Conservation (phyloP, 441 rosid genomes). For the Arabidopsis hybrid region DNA sequence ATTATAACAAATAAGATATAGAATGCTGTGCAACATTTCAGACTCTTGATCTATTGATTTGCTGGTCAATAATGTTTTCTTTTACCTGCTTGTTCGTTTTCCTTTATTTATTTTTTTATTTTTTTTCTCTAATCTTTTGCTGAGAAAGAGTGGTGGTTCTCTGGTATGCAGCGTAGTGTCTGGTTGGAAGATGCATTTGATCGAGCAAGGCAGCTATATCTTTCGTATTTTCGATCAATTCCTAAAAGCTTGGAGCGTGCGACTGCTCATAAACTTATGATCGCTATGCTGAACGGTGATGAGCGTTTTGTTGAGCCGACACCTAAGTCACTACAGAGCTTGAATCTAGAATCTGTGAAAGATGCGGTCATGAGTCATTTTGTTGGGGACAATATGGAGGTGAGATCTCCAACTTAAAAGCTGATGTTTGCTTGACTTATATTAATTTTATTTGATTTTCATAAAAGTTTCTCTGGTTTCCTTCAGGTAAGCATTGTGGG, state of each 20-base stretch:
- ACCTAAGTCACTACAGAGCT: conserved; percentile 80
- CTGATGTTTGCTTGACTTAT: conserved; percentile 28
- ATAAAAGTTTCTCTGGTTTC: conserved; percentile 36
- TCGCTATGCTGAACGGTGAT: conserved; percentile 97
- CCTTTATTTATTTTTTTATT: too few species aligned
- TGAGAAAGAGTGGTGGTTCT: conserved; percentile 42
- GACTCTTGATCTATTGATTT: background rate
- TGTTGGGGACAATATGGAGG: conserved; percentile 99
- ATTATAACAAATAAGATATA: conserved; percentile 22
- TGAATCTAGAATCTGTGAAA: conserved; percentile 77
- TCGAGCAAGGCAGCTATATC: conserved; percentile 93
- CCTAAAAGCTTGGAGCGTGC: conserved; percentile 99
- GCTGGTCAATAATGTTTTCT: conserved; percentile 10
- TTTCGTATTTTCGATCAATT: conserved; percentile 94
- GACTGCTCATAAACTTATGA: conserved; percentile 99
- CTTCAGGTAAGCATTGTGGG: conserved; percentile 95
- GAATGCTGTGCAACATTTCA: conserved; percentile 17
- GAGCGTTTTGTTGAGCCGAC: conserved; percentile 98
- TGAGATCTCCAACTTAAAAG: conserved; percentile 32
- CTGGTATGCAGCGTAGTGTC: conserved; percentile 90
- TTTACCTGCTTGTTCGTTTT: conserved; percentile 8
- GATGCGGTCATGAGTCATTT: conserved; percentile 98
- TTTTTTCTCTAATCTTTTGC: background rate
- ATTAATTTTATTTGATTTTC: conserved; percentile 7
- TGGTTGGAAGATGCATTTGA: conserved; percentile 99